Evolutionary conservation across 2,329 filamentous ascomycete species (phyloP).

Genomic region (Xylariaceae sp.): DNA sequence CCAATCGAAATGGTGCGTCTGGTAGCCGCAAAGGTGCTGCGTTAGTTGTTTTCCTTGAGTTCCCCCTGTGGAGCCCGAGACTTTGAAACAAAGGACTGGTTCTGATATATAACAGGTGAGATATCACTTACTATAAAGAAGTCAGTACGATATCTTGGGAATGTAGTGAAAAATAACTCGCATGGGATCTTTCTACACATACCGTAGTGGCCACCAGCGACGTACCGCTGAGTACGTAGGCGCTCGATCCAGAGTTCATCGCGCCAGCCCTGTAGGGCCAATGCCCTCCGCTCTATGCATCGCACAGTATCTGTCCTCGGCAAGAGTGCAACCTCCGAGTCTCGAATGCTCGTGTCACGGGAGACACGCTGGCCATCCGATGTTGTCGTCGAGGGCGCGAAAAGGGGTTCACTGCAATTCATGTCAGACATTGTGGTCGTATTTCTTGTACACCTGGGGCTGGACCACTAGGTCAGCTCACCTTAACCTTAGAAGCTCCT

Average conservation of each 20-base stretch:
- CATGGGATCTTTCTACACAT: too few species aligned
- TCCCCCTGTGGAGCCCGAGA: too few species aligned
- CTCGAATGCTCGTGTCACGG: constrained; percentile 44
- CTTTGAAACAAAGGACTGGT: too few species aligned
- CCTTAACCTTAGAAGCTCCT: constrained; percentile 51
- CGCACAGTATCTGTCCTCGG: constrained; percentile 42
- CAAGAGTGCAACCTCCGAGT: constrained; percentile 52
- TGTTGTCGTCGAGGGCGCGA: constrained; percentile 50
- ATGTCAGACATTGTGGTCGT: neutral
- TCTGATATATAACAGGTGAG: too few species aligned
- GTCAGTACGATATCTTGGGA: too few species aligned
- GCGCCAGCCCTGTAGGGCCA: constrained; percentile 50
- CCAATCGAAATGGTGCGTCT: constrained; percentile 56
- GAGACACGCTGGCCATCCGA: constrained; percentile 43
- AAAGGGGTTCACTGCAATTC: constrained; percentile 42
- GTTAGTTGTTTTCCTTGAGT: too few species aligned
- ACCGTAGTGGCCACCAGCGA: constrained; percentile 40
- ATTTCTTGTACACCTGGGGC: neutral
- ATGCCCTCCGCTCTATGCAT: constrained; percentile 22
- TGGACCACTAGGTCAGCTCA: constrained; percentile 27
- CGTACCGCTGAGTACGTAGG: constrained; percentile 51
- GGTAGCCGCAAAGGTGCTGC: too few species aligned
- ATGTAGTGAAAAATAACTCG: neutral
- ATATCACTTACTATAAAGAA: too few species aligned
- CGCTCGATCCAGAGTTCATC: constrained; percentile 52